Evolutionary conservation across 129 eudicot genomes (phyloP).

Genomic region (Lactuca saligna): DNA sequence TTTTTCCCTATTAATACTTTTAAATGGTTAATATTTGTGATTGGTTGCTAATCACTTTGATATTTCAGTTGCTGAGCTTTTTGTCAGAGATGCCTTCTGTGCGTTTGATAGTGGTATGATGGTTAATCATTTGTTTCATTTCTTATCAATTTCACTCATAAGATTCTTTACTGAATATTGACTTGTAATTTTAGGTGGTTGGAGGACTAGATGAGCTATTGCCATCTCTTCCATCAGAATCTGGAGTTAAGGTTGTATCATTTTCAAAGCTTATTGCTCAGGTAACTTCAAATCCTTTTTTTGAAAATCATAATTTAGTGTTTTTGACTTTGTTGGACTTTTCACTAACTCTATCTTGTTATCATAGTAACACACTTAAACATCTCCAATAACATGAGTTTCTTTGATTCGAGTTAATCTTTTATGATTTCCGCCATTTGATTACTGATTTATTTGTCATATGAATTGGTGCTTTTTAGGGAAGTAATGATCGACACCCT

Average conservation of each 20-base stretch:
- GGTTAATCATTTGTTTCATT: conserved; percentile 3
- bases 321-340: not conserved
- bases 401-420: not conserved
- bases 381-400: too few species aligned
- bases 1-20: not conserved
- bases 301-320: not conserved
- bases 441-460: conserved; percentile 7
- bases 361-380: too few species aligned
- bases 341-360: too few species aligned
- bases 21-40: too few species aligned
- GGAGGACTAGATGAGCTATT: conserved; percentile 75
- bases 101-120: conserved; percentile 77
- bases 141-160: not conserved
- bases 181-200: conserved; percentile 56
- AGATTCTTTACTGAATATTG: not conserved
- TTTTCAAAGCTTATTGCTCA: conserved; percentile 64
- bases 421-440: not conserved
- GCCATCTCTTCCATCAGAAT: conserved; percentile 62
- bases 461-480: conserved; percentile 43
- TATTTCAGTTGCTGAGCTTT: conserved; percentile 76
- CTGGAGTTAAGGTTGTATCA: conserved; percentile 65
- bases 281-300: conserved; percentile 40
- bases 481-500: conserved; percentile 51
- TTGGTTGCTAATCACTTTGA: conserved; percentile 23
- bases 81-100: conserved; percentile 86